phyloP scores from a whole-genome alignment of 495 filamentous ascomycete genomes.

The Xylaria bambusicola region DNA sequence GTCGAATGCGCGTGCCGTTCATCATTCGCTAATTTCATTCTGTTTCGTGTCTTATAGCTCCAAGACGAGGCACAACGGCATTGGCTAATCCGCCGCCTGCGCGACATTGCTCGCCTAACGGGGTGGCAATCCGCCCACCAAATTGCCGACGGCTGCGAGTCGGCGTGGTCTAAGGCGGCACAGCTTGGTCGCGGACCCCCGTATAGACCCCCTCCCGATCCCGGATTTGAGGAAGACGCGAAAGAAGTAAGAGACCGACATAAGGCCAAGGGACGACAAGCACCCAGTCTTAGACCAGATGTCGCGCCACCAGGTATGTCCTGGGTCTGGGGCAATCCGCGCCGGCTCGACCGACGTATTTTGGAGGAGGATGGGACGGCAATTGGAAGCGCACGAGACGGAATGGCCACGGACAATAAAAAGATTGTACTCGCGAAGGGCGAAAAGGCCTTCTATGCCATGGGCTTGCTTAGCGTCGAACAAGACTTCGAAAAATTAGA shows the following conservation, averaged over 20 bases:
- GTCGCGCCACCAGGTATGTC: slow-evolving; percentile 26
- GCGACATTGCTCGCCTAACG: slow-evolving; percentile 74
- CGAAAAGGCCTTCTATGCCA: slow-evolving; percentile 55
- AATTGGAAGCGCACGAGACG: slow-evolving; percentile 10
- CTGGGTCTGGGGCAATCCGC: slow-evolving; percentile 43
- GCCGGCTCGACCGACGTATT: slow-evolving; percentile 45
- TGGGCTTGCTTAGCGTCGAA: slow-evolving; percentile 54
- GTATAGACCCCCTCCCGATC: slow-evolving; percentile 57
- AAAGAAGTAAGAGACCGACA: slow-evolving; percentile 22
- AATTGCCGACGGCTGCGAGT: slow-evolving; percentile 82
- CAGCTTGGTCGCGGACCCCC: slow-evolving; percentile 72
- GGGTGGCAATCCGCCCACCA: slow-evolving; percentile 83
- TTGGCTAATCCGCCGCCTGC: slow-evolving; percentile 73
- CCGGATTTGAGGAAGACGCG: slow-evolving; percentile 24
- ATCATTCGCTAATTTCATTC: slow-evolving; percentile 2
- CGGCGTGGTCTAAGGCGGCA: slow-evolving; percentile 73
- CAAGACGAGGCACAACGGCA: slow-evolving; percentile 67
- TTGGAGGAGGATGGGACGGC: slow-evolving; percentile 32
- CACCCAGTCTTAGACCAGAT: slow-evolving; percentile 9
- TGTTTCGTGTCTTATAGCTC: slow-evolving; percentile 53
- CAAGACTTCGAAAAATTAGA: slow-evolving; percentile 53
- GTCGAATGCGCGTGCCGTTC: too few species aligned
- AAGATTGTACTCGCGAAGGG: slow-evolving; percentile 47
- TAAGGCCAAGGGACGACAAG: slow-evolving; percentile 14
- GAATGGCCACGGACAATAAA: slow-evolving; percentile 18